Conservation (phyloP, 192 early-diverging fungal species). For the Coemansia sp. region DNA sequence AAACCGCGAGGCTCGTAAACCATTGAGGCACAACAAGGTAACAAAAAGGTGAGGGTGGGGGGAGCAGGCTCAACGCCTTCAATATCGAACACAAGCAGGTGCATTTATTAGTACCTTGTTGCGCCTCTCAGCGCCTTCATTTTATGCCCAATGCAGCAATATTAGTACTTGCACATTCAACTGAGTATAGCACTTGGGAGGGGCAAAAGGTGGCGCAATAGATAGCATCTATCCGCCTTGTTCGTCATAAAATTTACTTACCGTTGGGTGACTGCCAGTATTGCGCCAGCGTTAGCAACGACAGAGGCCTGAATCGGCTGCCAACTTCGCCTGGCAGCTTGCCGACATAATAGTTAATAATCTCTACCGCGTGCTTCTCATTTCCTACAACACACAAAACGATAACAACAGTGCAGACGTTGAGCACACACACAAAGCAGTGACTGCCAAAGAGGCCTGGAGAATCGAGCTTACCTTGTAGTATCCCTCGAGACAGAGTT, state of each 20-base stretch:
- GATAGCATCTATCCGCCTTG: neutral
- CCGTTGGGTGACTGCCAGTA: constrained; percentile 48
- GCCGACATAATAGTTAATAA: constrained; percentile 54
- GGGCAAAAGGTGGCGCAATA: neutral
- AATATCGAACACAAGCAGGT: neutral
- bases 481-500: constrained; percentile 28
- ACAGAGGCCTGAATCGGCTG: constrained; percentile 35
- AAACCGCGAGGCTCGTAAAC: neutral
- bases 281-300: constrained; percentile 36
- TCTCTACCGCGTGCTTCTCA: constrained; percentile 44
- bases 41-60: neutral
- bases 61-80: neutral
- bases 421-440: neutral
- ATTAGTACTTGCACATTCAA: neutral
- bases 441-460: neutral
- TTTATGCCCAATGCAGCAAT: neutral
- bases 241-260: constrained; percentile 6
- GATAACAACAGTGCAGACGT: neutral
- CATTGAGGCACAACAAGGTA: neutral
- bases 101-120: neutral
- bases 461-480: constrained; percentile 33
- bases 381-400: constrained; percentile 27
- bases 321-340: constrained; percentile 35
- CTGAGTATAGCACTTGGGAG: neutral
- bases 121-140: neutral